Evolutionary conservation across 2,329 filamentous ascomycete species (phyloP), one percentile per base, ranked within the genome.

Genomic region (Alternaria burnsii): DNA sequence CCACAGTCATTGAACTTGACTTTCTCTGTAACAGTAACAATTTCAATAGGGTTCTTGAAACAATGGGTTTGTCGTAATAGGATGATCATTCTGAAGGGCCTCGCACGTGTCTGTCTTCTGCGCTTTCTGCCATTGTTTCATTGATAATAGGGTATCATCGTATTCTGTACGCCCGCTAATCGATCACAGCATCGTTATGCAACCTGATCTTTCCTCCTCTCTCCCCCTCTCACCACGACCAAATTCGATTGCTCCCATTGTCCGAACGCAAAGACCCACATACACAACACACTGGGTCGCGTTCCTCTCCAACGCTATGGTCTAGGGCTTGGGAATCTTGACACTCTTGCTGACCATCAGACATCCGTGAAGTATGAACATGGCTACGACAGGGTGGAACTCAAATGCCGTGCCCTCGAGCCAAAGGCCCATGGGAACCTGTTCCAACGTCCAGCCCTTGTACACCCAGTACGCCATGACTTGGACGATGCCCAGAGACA

Each of bases 271-370:
- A 14, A 22, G 46, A n/a, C 41, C 22, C n/a, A n/a, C n/a, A 16
- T 26, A 16, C 34, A 28, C 50, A 52, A 38, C 3, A 50, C 34
- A 30, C 32, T 36, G 46, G n/a, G 32, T 32, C 10, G 20, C 18
- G 9, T 18, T 3, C 24, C 44, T 38, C 24, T 28, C 3, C 7
- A 18, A 22, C 4, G n/a, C 11, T 16, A 18, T 14, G 38, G 14
- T 41, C 55, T 72, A 87, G 53, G 86, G 93, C 87, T 99, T 99
- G 16, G 95, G 95, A 68, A 99, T 93, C 77, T 95, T 92, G 73
- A 99, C 88, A 32, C 89, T 94, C 86, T 94, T 96, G 83, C 93
- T 97, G 66, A 94, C 91, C 95, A 99, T 98, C 74, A 95, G 81
- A 76, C 91, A 96, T 20, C 94, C 95, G 77, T 97, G 93, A n/a